Evolutionary conservation across 2,329 filamentous ascomycete species (phyloP).

Genomic region (Venturiaceae sp.): DNA sequence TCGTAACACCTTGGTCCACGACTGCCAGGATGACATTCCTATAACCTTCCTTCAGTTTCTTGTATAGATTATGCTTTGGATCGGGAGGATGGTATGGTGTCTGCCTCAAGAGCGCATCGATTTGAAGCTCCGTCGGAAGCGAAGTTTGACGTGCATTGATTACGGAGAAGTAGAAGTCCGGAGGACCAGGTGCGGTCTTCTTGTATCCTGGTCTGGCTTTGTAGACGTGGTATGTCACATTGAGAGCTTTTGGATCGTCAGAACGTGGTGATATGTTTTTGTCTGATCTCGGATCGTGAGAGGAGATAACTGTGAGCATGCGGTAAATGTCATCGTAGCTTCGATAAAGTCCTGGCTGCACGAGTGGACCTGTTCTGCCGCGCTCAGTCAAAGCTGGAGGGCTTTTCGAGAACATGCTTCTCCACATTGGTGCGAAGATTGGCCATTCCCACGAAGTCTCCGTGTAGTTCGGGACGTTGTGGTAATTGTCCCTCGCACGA

Average conservation of each 20-base stretch:
- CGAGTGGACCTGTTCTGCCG: slow-evolving; percentile 32
- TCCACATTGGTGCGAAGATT: neutral
- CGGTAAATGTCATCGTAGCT: slow-evolving; percentile 60
- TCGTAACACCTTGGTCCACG: slow-evolving; percentile 82
- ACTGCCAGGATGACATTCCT: slow-evolving; percentile 78
- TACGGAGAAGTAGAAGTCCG: slow-evolving; percentile 80
- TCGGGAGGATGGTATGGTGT: slow-evolving; percentile 60
- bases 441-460: neutral
- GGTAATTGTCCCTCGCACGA: slow-evolving; percentile 39
- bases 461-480: neutral
- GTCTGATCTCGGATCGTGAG: slow-evolving; percentile 48
- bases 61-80: slow-evolving; percentile 51
- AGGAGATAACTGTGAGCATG: slow-evolving; percentile 63
- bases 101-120: slow-evolving; percentile 61
- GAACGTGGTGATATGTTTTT: slow-evolving; percentile 19
- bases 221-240: slow-evolving; percentile 73
- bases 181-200: slow-evolving; percentile 66
- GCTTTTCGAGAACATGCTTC: neutral
- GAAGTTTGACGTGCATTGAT: slow-evolving; percentile 49
- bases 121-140: slow-evolving; percentile 64
- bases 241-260: slow-evolving; percentile 28
- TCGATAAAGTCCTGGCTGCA: slow-evolving; percentile 43
- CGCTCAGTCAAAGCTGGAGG: neutral
- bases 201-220: slow-evolving; percentile 63
- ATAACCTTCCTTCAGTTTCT: slow-evolving; percentile 67